Base-by-base conservation (phyloP, 495 filamentous ascomycete species). In the Lasiosphaeria miniovina region DNA sequence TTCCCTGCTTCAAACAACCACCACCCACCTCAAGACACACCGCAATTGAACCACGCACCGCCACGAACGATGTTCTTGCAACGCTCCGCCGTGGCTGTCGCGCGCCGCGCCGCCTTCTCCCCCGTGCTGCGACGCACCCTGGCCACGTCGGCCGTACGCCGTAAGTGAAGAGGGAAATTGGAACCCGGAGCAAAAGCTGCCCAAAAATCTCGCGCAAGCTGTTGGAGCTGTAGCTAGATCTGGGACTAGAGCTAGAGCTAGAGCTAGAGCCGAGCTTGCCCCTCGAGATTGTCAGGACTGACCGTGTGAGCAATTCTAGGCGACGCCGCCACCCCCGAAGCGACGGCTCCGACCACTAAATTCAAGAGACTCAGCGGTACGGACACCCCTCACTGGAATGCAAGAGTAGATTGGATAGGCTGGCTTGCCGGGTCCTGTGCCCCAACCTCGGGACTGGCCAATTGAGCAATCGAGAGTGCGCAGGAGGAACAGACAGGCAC, bases 31-130 rank as follows among this genome's bases (percentile, higher is more conserved):
- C 55, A 49, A 33, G 12, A 54, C 58, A 54, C 24, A 54, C 50
- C 33, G 8, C 57, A 60, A 59, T 57, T 67, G 65, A 59, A 67
- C 67, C 65, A 68, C 66, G 59, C 40, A 64, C 60, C 59, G 60
- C 60, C 55, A 60, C 41, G 24, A 53, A 80, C 77, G 79, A 94
- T 93, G 89, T 89, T 93, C 76, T 79, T 94, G 71, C 87, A 90
- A 77, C 89, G 91, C 75, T 85, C 90, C 65, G 89, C 85, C 68
- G 74, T 89, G 66, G 82, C 85, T 68, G 80, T 88, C 64, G 87
- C 85, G 60, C 83, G 88, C 75, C 89, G 90, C 68, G 84, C 84
- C 57, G 84, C 84, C 63, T 75, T 82, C 69, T 75, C 81, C 63
- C 83, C 86, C 66, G 64, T 82, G 62, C 78, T 80, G 66, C 74